Evolutionary conservation across 1,284 basidiomycete genomes (phyloP).

Genomic region (Ceratobasidium sp.): DNA sequence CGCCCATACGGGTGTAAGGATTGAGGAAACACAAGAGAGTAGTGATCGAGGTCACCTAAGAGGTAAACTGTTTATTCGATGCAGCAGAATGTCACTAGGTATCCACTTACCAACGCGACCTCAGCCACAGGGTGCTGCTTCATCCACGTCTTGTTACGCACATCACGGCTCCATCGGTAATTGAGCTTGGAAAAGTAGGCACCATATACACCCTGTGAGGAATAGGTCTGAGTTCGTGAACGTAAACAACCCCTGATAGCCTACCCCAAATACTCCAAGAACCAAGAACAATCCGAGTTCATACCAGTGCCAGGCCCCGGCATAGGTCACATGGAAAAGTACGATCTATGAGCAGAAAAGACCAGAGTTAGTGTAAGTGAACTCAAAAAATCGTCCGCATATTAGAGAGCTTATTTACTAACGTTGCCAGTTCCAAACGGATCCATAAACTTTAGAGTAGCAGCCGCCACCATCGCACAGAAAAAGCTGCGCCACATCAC

Average conservation of each 20-base stretch:
- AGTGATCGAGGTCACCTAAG: constrained; percentile 82
- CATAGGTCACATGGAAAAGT: constrained; percentile 91
- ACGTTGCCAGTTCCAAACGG: constrained; percentile 93
- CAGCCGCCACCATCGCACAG: constrained; percentile 96
- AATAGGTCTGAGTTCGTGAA: not conserved
- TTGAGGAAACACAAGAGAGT: constrained; percentile 88
- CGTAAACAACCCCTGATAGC: constrained; percentile 49
- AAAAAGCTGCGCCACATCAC: constrained; percentile 99
- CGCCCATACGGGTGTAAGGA: constrained; percentile 92
- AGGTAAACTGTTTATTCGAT: constrained; percentile 24
- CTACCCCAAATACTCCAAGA: constrained; percentile 88
- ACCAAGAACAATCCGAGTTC: constrained; percentile 88
- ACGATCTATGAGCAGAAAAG: constrained; percentile 59
- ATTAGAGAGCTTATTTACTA: no score
- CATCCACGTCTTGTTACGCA: constrained; percentile 87
- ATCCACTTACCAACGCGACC: constrained; percentile 78
- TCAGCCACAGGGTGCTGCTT: constrained; percentile 86
- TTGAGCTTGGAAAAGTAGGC: constrained; percentile 95
- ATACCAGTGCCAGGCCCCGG: constrained; percentile 91
- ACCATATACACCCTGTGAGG: constrained; percentile 86
- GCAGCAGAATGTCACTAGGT: not conserved
- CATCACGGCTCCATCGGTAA: constrained; percentile 86
- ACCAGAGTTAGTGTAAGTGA: no score
- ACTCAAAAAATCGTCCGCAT: no score
- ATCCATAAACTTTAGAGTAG: constrained; percentile 93